Base-by-base conservation (phyloP, 768 basidiomycete genomes). In the Russula griseocarnosa region DNA sequence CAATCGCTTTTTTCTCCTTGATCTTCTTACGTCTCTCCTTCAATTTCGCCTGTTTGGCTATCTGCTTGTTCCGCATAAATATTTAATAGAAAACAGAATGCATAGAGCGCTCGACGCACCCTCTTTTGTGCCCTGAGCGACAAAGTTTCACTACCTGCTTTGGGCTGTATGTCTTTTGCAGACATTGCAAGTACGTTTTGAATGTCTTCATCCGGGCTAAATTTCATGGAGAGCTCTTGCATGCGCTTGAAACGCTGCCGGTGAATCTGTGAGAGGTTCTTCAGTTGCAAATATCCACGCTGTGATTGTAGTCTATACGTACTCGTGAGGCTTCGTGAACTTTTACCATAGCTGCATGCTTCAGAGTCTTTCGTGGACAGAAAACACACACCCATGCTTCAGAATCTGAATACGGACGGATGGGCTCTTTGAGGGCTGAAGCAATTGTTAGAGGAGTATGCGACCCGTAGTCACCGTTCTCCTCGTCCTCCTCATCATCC, bases 321-420 rank as follows among this genome's bases (percentile, higher is more conserved):
- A 55, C 64, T 42, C 60, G 83, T 38, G 89, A 87, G 11, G 75
- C 76, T 62, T 76, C 77, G 72, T 92, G 90, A 16, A 81, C 73
- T 61, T 78, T 74, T 40, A 81, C 76, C 83, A 87, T 84, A 55
- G 76, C 77, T 10, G 67, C 58, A 53, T 81, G 80, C 71, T 90
- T 90, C 46, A 92, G 78, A n/a, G 79, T 70, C 71, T 89, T 92
- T 44, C 84, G 85, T 13, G 86, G 88, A 73, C 90, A 92, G 6
- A 87, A 70, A 9, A 85, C 78, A 71, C 90, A 92, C 10, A 78
- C 80, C 66, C 81, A 80, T 40, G 82, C 71, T 26, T 81, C 81
- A 3, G 85, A 81, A 26, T 85, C 77, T 13, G 82, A 66, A 5
- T 84, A 81, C 38, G 82, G 71, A 72, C 86, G 88, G 38, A 92